A percentile compares a stretch with the other conserved stretches of the same genome.
Evolutionary conservation across 2,329 filamentous ascomycete species (phyloP).

Genomic region (Dothiorella sarmentorum): DNA sequence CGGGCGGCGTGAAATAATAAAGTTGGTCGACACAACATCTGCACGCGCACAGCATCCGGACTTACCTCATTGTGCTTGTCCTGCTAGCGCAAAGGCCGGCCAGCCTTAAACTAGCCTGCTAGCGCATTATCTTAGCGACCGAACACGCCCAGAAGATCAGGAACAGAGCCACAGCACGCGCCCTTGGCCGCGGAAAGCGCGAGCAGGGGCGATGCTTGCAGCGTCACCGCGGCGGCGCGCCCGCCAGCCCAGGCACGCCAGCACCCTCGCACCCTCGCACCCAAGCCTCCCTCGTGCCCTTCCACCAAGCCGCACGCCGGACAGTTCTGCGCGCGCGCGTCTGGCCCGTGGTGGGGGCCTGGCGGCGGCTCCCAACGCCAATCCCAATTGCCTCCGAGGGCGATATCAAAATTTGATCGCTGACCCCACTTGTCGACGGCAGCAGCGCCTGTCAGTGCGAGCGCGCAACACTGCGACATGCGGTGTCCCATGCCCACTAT

Average conservation of each 20-base stretch:
- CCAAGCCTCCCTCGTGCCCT: conserved; percentile 14
- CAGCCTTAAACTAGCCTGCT: conserved; percentile 14
- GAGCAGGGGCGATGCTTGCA: conserved; percentile 9
- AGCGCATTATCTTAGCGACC: conserved; percentile 3
- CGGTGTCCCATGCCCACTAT: conserved; percentile 15
- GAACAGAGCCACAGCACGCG: conserved; percentile 13
- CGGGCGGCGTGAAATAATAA: conserved; percentile 18
- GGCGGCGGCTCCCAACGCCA: conserved; percentile 15
- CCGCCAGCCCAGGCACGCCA: conserved; percentile 12
- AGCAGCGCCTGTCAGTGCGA: conserved; percentile 11
- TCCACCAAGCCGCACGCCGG: conserved; percentile 4
- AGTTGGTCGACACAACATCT: conserved; percentile 11
- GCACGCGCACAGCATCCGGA: conserved; percentile 14
- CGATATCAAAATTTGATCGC: conserved; percentile 17
- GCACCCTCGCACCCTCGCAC: conserved; percentile 2
- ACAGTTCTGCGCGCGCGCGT: conserved; percentile 13
- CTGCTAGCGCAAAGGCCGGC: conserved; percentile 8
- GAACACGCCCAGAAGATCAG: conserved; percentile 17
- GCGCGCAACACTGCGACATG: conserved; percentile 6
- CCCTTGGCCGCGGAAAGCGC: conserved; percentile 14
- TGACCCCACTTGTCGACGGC: conserved; percentile 14
- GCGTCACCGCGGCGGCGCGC: background rate
- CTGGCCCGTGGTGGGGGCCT: conserved; percentile 15
- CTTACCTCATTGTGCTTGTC: conserved; percentile 18
- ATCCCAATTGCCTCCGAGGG: conserved; percentile 15